phyloP scores from a whole-genome alignment of 2,329 filamentous ascomycete species.

The Incumbomyces lentus region DNA sequence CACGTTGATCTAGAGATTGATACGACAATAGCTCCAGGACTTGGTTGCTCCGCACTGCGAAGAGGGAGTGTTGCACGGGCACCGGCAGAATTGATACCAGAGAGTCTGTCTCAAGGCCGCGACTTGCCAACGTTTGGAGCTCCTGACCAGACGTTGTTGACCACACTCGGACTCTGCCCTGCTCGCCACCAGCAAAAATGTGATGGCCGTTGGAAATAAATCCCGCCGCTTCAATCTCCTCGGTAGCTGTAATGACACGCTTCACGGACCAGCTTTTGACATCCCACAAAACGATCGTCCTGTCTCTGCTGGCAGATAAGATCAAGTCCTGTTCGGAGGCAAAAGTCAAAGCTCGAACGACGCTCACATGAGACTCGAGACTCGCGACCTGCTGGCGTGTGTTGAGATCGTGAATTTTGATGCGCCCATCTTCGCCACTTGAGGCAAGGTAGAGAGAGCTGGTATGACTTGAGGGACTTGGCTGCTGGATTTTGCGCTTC shows the following conservation, averaged over 20 bases:
- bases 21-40: constrained; percentile 67
- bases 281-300: constrained; percentile 90
- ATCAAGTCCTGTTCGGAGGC: constrained; percentile 63
- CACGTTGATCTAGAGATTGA: constrained; percentile 24
- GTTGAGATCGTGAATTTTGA: constrained; percentile 83
- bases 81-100: constrained; percentile 65
- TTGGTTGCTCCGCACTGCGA: constrained; percentile 82
- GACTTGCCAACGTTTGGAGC: constrained; percentile 62
- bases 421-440: constrained; percentile 86
- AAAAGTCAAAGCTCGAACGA: constrained; percentile 80
- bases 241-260: constrained; percentile 71
- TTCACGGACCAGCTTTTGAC: constrained; percentile 71
- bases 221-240: constrained; percentile 73
- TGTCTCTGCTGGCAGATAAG: constrained; percentile 79
- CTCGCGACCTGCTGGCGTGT: constrained; percentile 67
- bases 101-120: constrained; percentile 49
- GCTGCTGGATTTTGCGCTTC: constrained; percentile 29
- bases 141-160: constrained; percentile 66
- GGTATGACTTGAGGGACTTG: constrained; percentile 31
- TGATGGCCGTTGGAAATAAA: constrained; percentile 63
- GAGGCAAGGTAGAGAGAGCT: constrained; percentile 61
- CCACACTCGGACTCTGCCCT: constrained; percentile 76
- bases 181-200: constrained; percentile 76
- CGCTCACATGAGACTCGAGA: constrained; percentile 86
- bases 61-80: constrained; percentile 32